Conservation (phyloP, 2,329 filamentous ascomycete species). For the Ploettnerulaceae sp. region DNA sequence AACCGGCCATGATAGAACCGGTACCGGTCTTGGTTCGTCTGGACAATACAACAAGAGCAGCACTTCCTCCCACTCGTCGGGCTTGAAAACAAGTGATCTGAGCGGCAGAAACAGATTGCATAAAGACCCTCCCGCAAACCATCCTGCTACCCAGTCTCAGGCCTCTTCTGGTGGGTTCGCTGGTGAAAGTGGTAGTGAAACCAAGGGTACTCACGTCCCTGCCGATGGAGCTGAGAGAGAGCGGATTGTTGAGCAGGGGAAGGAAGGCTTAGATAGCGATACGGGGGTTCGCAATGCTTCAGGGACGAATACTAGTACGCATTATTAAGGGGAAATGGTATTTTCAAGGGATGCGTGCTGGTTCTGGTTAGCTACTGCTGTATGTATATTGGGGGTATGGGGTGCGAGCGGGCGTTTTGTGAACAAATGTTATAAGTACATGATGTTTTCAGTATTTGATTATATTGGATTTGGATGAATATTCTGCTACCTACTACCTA, state of each 20-base stretch:
- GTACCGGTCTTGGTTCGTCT: background rate
- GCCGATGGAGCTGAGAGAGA: conserved; percentile 7
- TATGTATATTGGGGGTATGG: too few species aligned
- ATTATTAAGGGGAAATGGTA: too few species aligned
- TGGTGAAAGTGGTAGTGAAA: background rate
- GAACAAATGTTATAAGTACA: too few species aligned
- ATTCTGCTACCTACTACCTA: too few species aligned
- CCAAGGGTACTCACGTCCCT: background rate
- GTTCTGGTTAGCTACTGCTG: too few species aligned
- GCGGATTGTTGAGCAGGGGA: conserved; percentile 6
- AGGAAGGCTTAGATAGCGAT: conserved; percentile 8
- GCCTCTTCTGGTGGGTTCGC: too few species aligned
- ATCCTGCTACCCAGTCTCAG: conserved; percentile 19
- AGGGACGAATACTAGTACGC: too few species aligned
- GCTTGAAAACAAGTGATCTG: conserved; percentile 5
- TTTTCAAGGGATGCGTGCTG: too few species aligned
- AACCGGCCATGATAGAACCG: background rate
- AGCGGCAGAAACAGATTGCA: conserved; percentile 24
- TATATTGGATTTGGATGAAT: too few species aligned
- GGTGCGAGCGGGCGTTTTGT: too few species aligned
- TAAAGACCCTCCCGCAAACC: conserved; percentile 26
- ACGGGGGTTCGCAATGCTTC: conserved; percentile 14
- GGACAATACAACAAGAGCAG: background rate
- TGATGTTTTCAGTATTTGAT: too few species aligned
- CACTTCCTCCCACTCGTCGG: background rate